Base-by-base conservation (phyloP, 192 early-diverging fungal genomes). In the Podila epigama region DNA sequence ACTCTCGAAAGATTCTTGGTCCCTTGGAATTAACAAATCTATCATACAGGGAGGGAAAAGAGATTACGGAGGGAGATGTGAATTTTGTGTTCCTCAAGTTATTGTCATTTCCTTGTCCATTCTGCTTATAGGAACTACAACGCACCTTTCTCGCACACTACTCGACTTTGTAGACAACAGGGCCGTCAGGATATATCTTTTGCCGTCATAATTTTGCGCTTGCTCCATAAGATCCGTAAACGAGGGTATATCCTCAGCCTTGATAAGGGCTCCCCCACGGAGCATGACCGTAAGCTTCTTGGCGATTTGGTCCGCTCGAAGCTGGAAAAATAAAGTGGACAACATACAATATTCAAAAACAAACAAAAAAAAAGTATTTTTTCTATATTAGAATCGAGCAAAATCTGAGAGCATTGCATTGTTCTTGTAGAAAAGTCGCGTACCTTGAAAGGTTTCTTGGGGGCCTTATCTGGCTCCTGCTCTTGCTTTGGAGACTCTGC, bases 161-260 rank as follows among this genome's bases (percentile, higher is more conserved):
- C 18, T 11, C 6, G 32, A 27, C n/a, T 64, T 63, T 9, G 73
- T 77, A 4, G 32, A 63, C 7, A 58, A 20, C 6, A 77, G 55
- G 3, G 61, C 44, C 20, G 63, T 77, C 10, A 77, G 60, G 16
- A 77, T 63, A 11, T 51, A 42, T 22, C 57, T 68, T 31, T 28
- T 63, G 1, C 66, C 66, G 7, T 8, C 51, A 5, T 27, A 11
- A 15, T 77, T 60, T 16, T 27, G 9, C 3, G 55, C 41, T 13
- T 18, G 5, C 22, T 27, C 9, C 73, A 77, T 68, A 13, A 77
- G 5, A 3, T 40, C 50, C 5, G 55, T 58, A 4, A 77, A 27
- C 0, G n/a, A 10, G 2, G 51, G 27, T 2, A 68, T 29, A 57
- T 62, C 28, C 5, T 37, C 36, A 33, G 44, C 13, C 1, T 56